A percentile compares a stretch with the other conserved stretches of the same genome.
Evolutionary conservation across 192 early-diverging fungal species (phyloP).

Genomic region (Coemansia sp.): DNA sequence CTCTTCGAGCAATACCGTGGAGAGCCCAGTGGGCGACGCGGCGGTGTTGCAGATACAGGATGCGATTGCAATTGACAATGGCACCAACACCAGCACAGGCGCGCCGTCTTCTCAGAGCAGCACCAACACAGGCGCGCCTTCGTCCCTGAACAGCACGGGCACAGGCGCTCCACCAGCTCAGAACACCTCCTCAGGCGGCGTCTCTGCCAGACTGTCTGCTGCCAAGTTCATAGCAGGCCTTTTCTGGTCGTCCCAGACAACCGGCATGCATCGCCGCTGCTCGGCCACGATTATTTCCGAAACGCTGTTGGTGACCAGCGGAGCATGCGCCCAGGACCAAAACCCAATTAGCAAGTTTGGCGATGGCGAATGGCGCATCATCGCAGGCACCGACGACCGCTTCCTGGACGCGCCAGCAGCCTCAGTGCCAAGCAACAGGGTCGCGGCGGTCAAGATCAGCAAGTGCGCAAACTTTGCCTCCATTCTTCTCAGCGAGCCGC

Average conservation of each 20-base stretch:
- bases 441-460: slow-evolving; percentile 27
- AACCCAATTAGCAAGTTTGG: slow-evolving; percentile 25
- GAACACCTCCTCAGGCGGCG: not conserved
- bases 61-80: too few species aligned
- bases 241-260: slow-evolving; percentile 35
- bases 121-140: not conserved
- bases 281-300: slow-evolving; percentile 38
- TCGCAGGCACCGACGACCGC: slow-evolving; percentile 27
- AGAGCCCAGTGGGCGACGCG: too few species aligned
- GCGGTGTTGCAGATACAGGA: slow-evolving; percentile 62
- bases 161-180: not conserved
- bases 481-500: slow-evolving; percentile 21
- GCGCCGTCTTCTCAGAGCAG: too few species aligned
- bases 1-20: too few species aligned
- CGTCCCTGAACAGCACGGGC: not conserved
- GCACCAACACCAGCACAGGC: too few species aligned
- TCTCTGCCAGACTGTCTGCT: slow-evolving; percentile 18
- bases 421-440: slow-evolving; percentile 5
- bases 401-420: slow-evolving; percentile 13
- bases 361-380: slow-evolving; percentile 31
- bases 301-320: slow-evolving; percentile 43
- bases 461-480: slow-evolving; percentile 34
- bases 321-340: slow-evolving; percentile 23
- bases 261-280: slow-evolving; percentile 31
- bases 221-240: slow-evolving; percentile 40